phyloP scores from a whole-genome alignment of 2,329 filamentous ascomycete species.

The Thielaviopsis musarum region DNA sequence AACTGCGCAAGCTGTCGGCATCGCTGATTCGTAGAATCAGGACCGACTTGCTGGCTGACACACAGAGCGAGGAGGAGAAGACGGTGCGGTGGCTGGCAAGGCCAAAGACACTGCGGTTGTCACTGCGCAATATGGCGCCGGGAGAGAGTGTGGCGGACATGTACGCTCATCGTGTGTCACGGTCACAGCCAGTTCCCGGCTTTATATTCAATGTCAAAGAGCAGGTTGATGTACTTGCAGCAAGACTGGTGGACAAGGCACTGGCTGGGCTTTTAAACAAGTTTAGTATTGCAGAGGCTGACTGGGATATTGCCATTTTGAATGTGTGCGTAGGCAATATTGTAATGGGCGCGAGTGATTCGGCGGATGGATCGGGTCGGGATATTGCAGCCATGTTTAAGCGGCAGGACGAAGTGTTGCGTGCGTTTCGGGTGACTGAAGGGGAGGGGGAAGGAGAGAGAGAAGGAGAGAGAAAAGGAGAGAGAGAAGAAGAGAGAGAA shows the following conservation, averaged over 20 bases:
- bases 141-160: slow-evolving; percentile 1
- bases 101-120: slow-evolving; percentile 66
- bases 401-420: slow-evolving; percentile 51
- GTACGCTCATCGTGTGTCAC: slow-evolving; percentile 41
- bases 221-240: slow-evolving; percentile 40
- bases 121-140: slow-evolving; percentile 29
- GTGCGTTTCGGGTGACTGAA: slow-evolving; percentile 44
- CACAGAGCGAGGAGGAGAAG: slow-evolving; percentile 15
- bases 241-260: slow-evolving; percentile 51
- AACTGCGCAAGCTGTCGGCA: slow-evolving; percentile 49
- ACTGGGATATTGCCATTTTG: slow-evolving; percentile 67
- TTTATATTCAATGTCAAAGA: slow-evolving; percentile 54
- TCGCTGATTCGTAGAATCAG: slow-evolving; percentile 68
- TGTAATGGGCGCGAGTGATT: slow-evolving; percentile 36
- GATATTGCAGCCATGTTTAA: slow-evolving; percentile 76
- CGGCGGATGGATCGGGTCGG: slow-evolving; percentile 40
- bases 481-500: slow-evolving; percentile 6
- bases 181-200: slow-evolving; percentile 53
- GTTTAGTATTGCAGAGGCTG: slow-evolving; percentile 48
- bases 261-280: slow-evolving; percentile 58
- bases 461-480: slow-evolving; percentile 8
- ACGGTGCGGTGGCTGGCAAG: slow-evolving; percentile 52
- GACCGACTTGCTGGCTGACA: slow-evolving; percentile 47
- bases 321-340: slow-evolving; percentile 86
- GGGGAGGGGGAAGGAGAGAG: slow-evolving; percentile 11